Base-by-base conservation (phyloP, 2,329 filamentous ascomycete species). In the Triangularia verruculosa region DNA sequence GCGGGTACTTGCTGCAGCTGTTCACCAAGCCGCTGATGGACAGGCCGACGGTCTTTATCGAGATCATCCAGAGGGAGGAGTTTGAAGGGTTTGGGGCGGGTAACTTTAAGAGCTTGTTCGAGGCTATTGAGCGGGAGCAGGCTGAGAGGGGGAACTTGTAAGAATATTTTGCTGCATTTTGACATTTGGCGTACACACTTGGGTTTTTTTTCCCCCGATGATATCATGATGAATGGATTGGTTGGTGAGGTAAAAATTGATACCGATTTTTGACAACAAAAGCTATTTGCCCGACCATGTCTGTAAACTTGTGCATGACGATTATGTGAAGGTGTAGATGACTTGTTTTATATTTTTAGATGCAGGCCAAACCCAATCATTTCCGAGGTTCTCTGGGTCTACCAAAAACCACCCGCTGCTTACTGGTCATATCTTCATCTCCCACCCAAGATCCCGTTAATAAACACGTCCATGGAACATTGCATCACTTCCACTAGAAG, bases 61-160 rank as follows among this genome's bases (percentile, higher is more conserved):
- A 97, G 84, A 96, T 97, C 71, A 97, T 97, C 71, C 93, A 97
- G 81, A 82, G 93, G 63, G 89, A 96, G 71, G 88, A 92, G 68
- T 97, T 97, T 75, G 88, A 90, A 30, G 94, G 94, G 0, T 97
- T 97, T 71, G 93, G 94, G 3, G 94, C 93, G 0, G 94, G 94
- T 1, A 98, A 97, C 77, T 97, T 97, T 80, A 97, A 93, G 86
- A 93, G 89, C 66, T 73, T 97, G 71, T 97, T 97, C 72, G 93
- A 97, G 82, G 93, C 94, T 2, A 96, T 97, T 75, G 94, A 97
- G 83, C 82, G 93, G 58, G 93, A 97, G 77, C 94, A 97, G 82
- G 92, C 87, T 54, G 82, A 90, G 76, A 83, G 93, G 62, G 93
- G 94, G 1, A 97, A 97, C 74, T 75, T 97, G 77, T 91, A 77